Evolutionary conservation across 2,329 filamentous ascomycete species (phyloP), one percentile per base, ranked within the genome.

Genomic region (Xylariaceae sp.): DNA sequence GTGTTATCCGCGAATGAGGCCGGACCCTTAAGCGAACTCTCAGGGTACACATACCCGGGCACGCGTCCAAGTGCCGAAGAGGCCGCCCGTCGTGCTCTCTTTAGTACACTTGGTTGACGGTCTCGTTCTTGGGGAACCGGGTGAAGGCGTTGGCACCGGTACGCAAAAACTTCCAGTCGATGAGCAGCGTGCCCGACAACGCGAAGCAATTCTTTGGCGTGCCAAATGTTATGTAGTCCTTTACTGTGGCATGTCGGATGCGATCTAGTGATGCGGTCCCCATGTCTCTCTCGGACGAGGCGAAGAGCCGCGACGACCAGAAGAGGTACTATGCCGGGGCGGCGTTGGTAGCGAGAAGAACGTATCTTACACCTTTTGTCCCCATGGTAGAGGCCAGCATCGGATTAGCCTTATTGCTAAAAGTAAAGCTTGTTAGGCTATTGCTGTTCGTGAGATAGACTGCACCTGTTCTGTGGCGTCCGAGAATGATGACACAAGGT

Each of bases 101-200:
- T n/a, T 76, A 73, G 53, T 76, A 81, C 3, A 82, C 73, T n/a
- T 74, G 73, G 30, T 74, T 73, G 2, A 71, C 72, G 0, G 75
- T 73, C 61, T 81, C 77, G 59, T 81, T 78, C 64, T 81, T 81
- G 45, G 80, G 61, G 65, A 81, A 81, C 5, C 79, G 74, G 0
- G 72, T 73, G 37, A 75, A 81, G 8, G 67, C 57, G 7, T 45
- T 35, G 20, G 29, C 2, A 67, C 73, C 3, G 68, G 65, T 6
- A 66, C 64, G 30, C 75, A 77, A 71, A 63, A 81, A 75, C 47
- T 78, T 74, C 24, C 79, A 73, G 54, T 81, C 79, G 53, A 81
- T 82, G 30, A 81, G 64, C 2, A 74, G 72, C 3, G 72, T 77
- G 13, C 68, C 69, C 1, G 68, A 54, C 9, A 67, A 62, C 24